Conservation (phyloP, 371 early-diverging fungal species). For the Mucor circinelloides region DNA sequence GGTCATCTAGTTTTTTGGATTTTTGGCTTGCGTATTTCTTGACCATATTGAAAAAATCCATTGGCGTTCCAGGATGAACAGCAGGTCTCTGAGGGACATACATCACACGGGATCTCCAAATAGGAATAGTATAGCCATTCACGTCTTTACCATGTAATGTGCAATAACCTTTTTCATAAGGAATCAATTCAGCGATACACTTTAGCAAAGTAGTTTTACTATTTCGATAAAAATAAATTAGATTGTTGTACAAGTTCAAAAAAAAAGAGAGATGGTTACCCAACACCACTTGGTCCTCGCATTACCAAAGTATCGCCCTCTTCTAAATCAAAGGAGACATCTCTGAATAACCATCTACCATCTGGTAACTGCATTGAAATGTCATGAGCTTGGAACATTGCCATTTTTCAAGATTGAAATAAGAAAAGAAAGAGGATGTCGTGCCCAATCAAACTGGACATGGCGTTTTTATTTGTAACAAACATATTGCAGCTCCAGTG, state of each 20-base stretch:
- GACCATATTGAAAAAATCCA: slow-evolving; percentile 67
- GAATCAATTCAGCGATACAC: slow-evolving; percentile 77
- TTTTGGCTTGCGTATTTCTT: slow-evolving; percentile 61
- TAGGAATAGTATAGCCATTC: slow-evolving; percentile 65
- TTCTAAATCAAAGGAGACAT: slow-evolving; percentile 58
- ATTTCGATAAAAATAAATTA: background rate
- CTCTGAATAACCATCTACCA: slow-evolving; percentile 65
- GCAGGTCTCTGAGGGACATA: slow-evolving; percentile 89
- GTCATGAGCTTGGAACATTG: slow-evolving; percentile 35
- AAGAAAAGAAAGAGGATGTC: background rate
- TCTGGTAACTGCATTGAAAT: slow-evolving; percentile 40
- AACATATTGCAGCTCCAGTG: background rate
- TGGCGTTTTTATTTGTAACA: background rate
- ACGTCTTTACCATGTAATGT: slow-evolving; percentile 63
- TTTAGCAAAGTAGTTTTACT: slow-evolving; percentile 87
- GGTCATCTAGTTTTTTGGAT: slow-evolving; percentile 51
- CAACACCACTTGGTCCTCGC: slow-evolving; percentile 77
- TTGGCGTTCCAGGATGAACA: slow-evolving; percentile 73
- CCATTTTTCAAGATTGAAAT: background rate
- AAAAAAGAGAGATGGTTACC: slow-evolving; percentile 42
- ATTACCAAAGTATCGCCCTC: slow-evolving; percentile 64
- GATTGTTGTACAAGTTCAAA: slow-evolving; percentile 6
- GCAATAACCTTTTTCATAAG: slow-evolving; percentile 64
- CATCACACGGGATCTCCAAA: slow-evolving; percentile 79
- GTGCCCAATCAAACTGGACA: background rate